These are phyloP conservation scores for Pholiota molesta DNA, from an alignment of 768 basidiomycete species.

Conservation along the genomic window DNA sequence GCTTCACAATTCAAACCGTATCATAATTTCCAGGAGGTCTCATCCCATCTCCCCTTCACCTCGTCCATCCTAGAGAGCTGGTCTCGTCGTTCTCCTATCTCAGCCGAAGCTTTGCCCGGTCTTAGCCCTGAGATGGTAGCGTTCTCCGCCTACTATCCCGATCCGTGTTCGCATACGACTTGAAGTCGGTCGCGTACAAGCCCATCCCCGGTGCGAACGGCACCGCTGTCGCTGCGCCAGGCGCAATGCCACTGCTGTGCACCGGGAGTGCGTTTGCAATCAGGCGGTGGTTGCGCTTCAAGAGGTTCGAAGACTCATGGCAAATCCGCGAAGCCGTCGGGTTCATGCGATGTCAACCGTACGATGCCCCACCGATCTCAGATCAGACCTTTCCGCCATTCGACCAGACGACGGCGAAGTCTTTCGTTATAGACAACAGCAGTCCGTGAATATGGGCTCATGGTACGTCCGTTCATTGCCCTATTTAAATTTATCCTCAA, in stretches of 20 bases:
- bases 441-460: constrained; percentile 66
- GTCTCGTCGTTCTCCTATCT: neutral
- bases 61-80: constrained; percentile 3
- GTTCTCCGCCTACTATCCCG: constrained; percentile 16
- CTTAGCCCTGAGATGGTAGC: constrained; percentile 17
- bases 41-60: neutral
- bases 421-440: constrained; percentile 65
- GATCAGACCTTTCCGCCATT: constrained; percentile 48
- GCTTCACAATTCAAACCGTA: no score
- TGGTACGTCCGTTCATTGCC: constrained; percentile 39
- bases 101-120: neutral
- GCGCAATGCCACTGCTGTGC: neutral
- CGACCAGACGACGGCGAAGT: constrained; percentile 51
- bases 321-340: neutral
- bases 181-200: constrained; percentile 24
- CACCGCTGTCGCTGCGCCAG: neutral
- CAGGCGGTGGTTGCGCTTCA: neutral
- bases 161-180: constrained; percentile 21
- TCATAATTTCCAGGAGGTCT: neutral
- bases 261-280: neutral
- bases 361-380: constrained; percentile 28
- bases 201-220: constrained; percentile 14
- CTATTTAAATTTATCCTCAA: neutral
- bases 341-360: constrained; percentile 33
- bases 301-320: neutral